phyloP scores from a whole-genome alignment of 2,329 filamentous ascomycete genomes.

The Penicillium sp. region DNA sequence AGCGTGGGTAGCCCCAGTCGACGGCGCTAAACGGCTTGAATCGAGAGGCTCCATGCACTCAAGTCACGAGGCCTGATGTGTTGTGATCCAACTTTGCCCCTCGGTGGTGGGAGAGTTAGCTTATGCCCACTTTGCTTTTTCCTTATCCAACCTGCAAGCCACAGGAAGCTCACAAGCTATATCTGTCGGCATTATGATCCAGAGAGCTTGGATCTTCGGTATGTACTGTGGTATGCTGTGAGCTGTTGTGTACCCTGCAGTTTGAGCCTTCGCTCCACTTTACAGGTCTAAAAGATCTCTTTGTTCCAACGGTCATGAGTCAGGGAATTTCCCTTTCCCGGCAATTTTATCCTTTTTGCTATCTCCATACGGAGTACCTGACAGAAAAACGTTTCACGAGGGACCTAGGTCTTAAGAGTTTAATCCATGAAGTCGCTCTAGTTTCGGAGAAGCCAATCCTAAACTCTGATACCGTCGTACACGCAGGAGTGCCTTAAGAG shows the following conservation, averaged over 20 bases:
- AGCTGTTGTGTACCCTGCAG: neutral
- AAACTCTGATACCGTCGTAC: conserved; percentile 3
- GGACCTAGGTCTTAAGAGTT: conserved; percentile 5
- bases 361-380: neutral
- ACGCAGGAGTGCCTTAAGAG: neutral
- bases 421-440: conserved; percentile 14
- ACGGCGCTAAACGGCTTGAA: conserved; percentile 22
- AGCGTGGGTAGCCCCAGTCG: conserved; percentile 14
- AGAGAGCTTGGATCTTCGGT: neutral
- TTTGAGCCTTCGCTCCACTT: neutral
- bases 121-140: neutral
- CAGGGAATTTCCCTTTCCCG: neutral
- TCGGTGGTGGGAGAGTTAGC: neutral
- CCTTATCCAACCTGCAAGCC: neutral
- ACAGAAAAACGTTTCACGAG: conserved; percentile 15
- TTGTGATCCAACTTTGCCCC: neutral
- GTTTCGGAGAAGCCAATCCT: conserved; percentile 3
- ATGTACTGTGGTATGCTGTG: neutral
- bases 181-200: neutral
- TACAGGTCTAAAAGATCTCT: neutral
- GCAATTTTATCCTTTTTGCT: neutral
- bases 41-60: conserved; percentile 23
- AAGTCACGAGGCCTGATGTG: conserved; percentile 20
- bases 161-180: neutral
- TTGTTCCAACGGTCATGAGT: neutral